Conservation (phyloP, 148 eudicot genomes). For the Dysphania ambrosioides region DNA sequence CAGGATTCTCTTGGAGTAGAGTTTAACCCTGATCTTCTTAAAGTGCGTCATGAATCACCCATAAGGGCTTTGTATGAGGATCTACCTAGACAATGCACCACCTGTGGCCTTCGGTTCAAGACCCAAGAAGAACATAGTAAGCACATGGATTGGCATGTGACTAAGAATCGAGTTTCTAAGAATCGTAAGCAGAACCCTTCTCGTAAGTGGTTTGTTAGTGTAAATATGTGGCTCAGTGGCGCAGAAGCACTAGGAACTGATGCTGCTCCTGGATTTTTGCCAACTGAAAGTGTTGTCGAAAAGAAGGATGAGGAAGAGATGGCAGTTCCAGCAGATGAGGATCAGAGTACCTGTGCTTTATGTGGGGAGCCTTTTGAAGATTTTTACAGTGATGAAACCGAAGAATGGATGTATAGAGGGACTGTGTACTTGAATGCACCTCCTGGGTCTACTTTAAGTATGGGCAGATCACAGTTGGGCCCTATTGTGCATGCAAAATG, state of each 20-base stretch:
- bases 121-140: slow-evolving; percentile 85
- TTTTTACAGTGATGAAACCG: slow-evolving; percentile 83
- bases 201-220: slow-evolving; percentile 89
- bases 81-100: slow-evolving; percentile 86
- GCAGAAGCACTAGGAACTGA: slow-evolving; percentile 85
- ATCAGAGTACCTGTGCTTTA: slow-evolving; percentile 74
- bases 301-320: slow-evolving; percentile 71
- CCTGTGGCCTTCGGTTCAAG: slow-evolving; percentile 88
- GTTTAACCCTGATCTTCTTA: slow-evolving; percentile 70
- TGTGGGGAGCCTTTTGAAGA: slow-evolving; percentile 92
- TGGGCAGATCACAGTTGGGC: slow-evolving; percentile 78
- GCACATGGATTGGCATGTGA: slow-evolving; percentile 99
- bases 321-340: slow-evolving; percentile 92
- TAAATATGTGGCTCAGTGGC: slow-evolving; percentile 73
- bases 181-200: slow-evolving; percentile 88
- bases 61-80: slow-evolving; percentile 64
- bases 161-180: slow-evolving; percentile 68
- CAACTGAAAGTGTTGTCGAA: slow-evolving; percentile 59
- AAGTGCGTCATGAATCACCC: slow-evolving; percentile 68
- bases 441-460: slow-evolving; percentile 44
- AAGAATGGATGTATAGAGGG: slow-evolving; percentile 98
- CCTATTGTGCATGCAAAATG: slow-evolving; percentile 96
- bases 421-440: slow-evolving; percentile 87
- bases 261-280: slow-evolving; percentile 71
- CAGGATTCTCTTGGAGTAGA: slow-evolving; percentile 83